A percentile compares a stretch with the other conserved stretches of the same genome.
These are phyloP conservation scores for Lachnellula willkommii DNA, from an alignment of 2,329 filamentous ascomycete species.

Conservation along the genomic window DNA sequence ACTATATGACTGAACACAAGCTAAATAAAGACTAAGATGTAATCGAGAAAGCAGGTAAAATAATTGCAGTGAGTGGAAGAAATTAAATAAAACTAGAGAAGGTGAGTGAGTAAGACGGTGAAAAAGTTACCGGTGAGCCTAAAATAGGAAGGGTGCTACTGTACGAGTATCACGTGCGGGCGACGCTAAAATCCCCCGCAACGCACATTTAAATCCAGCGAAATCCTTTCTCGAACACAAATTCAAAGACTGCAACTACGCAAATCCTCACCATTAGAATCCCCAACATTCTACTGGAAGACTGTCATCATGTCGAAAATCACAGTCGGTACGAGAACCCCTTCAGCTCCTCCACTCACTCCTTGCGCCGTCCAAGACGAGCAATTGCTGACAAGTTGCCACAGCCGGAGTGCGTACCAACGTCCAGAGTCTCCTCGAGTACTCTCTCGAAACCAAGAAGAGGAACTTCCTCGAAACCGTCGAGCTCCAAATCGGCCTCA, in stretches of 20 bases:
- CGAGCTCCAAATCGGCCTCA: constrained; percentile 86
- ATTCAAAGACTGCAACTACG: constrained; percentile 20
- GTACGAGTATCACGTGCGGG: not conserved
- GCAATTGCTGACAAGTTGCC: constrained; percentile 28
- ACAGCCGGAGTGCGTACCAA: constrained; percentile 92
- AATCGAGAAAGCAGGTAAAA: too few relatives aligned
- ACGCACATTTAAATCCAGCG: constrained; percentile 6
- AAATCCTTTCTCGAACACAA: constrained; percentile 4
- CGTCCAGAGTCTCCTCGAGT: constrained; percentile 89
- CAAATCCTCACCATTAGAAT: constrained; percentile 70
- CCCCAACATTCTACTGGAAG: constrained; percentile 68
- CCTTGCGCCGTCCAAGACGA: not conserved
- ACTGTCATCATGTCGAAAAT: constrained; percentile 86
- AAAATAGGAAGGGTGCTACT: not conserved
- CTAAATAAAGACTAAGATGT: too few relatives aligned
- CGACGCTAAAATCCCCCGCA: constrained; percentile 2
- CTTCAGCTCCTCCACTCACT: not conserved
- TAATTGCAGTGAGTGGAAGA: too few relatives aligned
- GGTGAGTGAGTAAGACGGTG: too few relatives aligned
- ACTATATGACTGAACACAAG: too few relatives aligned
- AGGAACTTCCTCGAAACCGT: constrained; percentile 96
- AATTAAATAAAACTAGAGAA: too few relatives aligned
- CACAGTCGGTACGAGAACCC: constrained; percentile 58
- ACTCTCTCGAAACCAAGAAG: constrained; percentile 95
- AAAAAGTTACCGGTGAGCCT: not conserved